Conservation (phyloP, 164 flowering plant species). For the Vitis rupestris region DNA sequence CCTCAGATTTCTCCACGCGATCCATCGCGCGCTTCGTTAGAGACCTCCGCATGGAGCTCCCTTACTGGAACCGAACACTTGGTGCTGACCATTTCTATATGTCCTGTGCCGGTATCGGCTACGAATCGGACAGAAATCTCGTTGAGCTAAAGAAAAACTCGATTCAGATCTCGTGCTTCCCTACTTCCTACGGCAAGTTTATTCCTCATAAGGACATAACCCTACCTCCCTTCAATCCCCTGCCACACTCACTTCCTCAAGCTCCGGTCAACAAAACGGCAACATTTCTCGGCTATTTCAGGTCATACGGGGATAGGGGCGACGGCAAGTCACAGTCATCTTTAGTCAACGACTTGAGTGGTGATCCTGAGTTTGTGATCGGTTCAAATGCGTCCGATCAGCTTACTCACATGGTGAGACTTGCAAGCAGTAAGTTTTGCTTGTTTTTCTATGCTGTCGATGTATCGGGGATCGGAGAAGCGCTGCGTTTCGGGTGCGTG, state of each 20-base stretch:
- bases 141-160: slow-evolving; percentile 82
- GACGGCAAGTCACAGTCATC: not conserved
- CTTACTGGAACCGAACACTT: slow-evolving; percentile 84
- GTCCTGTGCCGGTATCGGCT: slow-evolving; percentile 48
- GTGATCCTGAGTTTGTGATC: slow-evolving; percentile 40
- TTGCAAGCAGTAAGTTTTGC: slow-evolving; percentile 48
- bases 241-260: not conserved
- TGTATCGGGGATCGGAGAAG: slow-evolving; percentile 43
- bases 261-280: slow-evolving; percentile 7
- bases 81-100: slow-evolving; percentile 80
- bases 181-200: slow-evolving; percentile 36
- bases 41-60: slow-evolving; percentile 31
- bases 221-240: slow-evolving; percentile 36
- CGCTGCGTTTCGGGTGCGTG: slow-evolving; percentile 66
- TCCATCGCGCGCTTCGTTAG: slow-evolving; percentile 40
- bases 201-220: slow-evolving; percentile 79
- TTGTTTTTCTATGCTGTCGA: slow-evolving; percentile 48
- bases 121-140: slow-evolving; percentile 56
- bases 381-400: slow-evolving; percentile 42
- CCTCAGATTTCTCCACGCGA: slow-evolving; percentile 36
- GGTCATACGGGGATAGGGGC: slow-evolving; percentile 8
- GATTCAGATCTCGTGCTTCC: slow-evolving; percentile 64
- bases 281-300: slow-evolving; percentile 32
- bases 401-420: slow-evolving; percentile 15
- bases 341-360: slow-evolving; percentile 28